A percentile compares a stretch with the other conserved stretches of the same genome.
phyloP scores from a whole-genome alignment of 768 basidiomycete species.

The Lyophyllum decastes region DNA sequence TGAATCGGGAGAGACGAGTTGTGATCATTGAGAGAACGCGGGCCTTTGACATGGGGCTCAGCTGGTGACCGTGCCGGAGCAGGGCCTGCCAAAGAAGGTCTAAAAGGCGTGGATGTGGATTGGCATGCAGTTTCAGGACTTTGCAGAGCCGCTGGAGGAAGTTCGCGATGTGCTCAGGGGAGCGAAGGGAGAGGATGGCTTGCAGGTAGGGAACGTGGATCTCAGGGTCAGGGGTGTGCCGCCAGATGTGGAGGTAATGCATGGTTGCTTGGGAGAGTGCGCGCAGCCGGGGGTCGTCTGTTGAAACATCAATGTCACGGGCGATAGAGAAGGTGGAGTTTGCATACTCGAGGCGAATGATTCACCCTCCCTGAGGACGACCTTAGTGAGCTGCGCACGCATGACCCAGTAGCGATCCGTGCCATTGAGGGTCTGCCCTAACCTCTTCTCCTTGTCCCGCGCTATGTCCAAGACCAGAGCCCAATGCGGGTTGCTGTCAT shows the following conservation, averaged over 20 bases:
- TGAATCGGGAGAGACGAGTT: constrained; percentile 28
- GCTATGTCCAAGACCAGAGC: constrained; percentile 45
- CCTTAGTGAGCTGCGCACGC: constrained; percentile 41
- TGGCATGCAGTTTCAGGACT: constrained; percentile 31
- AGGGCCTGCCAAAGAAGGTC: constrained; percentile 44
- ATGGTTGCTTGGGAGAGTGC: constrained; percentile 33
- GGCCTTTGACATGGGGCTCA: constrained; percentile 30
- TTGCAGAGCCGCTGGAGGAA: constrained; percentile 37
- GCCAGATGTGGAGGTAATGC: constrained; percentile 42
- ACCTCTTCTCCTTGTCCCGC: constrained; percentile 38
- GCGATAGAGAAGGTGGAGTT: not conserved
- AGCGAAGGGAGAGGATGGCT: constrained; percentile 33
- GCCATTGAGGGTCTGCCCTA: constrained; percentile 32
- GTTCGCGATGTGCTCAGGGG: constrained; percentile 26
- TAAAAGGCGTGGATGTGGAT: constrained; percentile 36
- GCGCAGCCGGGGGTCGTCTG: constrained; percentile 19
- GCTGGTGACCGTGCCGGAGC: constrained; percentile 22
- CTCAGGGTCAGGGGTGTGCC: constrained; percentile 36
- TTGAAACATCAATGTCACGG: not conserved
- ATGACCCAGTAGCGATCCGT: constrained; percentile 69
- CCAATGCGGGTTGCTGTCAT: constrained; percentile 43
- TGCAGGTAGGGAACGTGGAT: constrained; percentile 50
- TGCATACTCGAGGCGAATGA: constrained; percentile 10
- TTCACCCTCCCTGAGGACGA: constrained; percentile 22
- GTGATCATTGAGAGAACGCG: constrained; percentile 36